These are phyloP conservation scores for Penicillium maclennaniae DNA, from an alignment of 495 filamentous ascomycete genomes.

Conservation along the genomic window DNA sequence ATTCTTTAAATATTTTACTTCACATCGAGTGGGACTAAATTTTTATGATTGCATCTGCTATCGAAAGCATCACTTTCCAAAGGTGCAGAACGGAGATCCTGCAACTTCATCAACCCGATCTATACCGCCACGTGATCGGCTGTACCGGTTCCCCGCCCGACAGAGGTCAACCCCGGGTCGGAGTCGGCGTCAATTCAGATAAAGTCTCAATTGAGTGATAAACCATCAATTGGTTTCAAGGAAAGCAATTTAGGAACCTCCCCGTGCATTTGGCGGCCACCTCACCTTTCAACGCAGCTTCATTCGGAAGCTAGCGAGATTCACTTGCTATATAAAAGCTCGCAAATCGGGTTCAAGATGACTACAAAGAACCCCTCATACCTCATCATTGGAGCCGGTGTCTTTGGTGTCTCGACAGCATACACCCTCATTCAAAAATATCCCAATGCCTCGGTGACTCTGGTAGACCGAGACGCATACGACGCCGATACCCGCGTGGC, in stretches of 20 bases:
- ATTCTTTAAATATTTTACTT: too few relatives aligned
- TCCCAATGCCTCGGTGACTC: conserved; percentile 48
- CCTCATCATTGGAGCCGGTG: conserved; percentile 61
- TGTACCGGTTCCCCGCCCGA: conserved; percentile 9
- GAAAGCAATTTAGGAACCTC: not conserved
- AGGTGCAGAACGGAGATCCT: too few relatives aligned
- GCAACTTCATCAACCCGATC: too few relatives aligned
- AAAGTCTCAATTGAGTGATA: conserved; percentile 2
- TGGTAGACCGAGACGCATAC: conserved; percentile 55
- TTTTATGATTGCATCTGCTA: too few relatives aligned
- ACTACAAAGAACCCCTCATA: conserved; percentile 35
- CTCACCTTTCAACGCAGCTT: not conserved
- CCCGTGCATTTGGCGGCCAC: not conserved
- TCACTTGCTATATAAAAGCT: not conserved
- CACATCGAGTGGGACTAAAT: too few relatives aligned
- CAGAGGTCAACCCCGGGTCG: not conserved
- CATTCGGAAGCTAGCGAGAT: not conserved
- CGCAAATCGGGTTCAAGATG: conserved; percentile 10
- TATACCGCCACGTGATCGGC: conserved; percentile 16
- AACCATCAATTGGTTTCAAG: not conserved
- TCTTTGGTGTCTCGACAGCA: conserved; percentile 64
- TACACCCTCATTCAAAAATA: conserved; percentile 52
- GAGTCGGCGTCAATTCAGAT: not conserved
- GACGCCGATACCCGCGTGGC: conserved; percentile 40
- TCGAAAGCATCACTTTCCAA: too few relatives aligned